phyloP scores from a whole-genome alignment of 78 protist genomes.

The Isochrysis galbana region DNA sequence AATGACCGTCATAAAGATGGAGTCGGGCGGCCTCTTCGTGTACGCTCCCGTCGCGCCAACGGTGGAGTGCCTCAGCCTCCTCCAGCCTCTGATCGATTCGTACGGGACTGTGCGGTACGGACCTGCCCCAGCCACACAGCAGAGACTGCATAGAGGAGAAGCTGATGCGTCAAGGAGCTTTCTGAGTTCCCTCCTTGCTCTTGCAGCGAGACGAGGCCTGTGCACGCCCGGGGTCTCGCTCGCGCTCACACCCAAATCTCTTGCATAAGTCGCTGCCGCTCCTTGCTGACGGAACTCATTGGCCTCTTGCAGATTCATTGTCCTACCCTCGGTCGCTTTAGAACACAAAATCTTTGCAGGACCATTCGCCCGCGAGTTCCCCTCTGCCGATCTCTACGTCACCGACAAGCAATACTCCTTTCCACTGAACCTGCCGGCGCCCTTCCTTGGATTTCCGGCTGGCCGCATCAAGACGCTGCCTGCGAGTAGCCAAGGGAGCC shows the following conservation, averaged over 20 bases:
- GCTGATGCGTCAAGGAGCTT: not conserved
- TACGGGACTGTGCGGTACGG: constrained; percentile 8
- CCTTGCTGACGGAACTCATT: too few relatives aligned
- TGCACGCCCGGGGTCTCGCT: too few relatives aligned
- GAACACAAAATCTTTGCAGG: constrained; percentile 28
- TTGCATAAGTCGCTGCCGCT: too few relatives aligned
- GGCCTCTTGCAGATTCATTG: too few relatives aligned
- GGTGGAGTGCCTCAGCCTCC: constrained; percentile 1
- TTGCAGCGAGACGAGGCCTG: too few relatives aligned
- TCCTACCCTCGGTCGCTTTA: not conserved
- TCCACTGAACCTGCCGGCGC: not conserved
- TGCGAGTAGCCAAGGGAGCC: not conserved
- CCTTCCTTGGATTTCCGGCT: not conserved
- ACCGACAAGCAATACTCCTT: constrained; percentile 21
- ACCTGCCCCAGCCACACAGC: constrained; percentile 8
- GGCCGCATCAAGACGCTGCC: not conserved
- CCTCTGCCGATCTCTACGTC: not conserved
- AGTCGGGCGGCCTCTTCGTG: constrained; percentile 28
- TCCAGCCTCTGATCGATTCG: not conserved
- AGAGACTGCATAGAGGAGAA: not conserved
- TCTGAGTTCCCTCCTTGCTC: too few relatives aligned
- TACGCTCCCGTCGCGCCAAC: constrained; percentile 45
- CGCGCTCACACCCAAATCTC: too few relatives aligned
- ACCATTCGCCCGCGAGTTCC: constrained; percentile 18
- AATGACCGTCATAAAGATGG: not conserved